Evolutionary conservation across 805 yeast species (phyloP).

Genomic region (Komagataella kurtzmanii): DNA sequence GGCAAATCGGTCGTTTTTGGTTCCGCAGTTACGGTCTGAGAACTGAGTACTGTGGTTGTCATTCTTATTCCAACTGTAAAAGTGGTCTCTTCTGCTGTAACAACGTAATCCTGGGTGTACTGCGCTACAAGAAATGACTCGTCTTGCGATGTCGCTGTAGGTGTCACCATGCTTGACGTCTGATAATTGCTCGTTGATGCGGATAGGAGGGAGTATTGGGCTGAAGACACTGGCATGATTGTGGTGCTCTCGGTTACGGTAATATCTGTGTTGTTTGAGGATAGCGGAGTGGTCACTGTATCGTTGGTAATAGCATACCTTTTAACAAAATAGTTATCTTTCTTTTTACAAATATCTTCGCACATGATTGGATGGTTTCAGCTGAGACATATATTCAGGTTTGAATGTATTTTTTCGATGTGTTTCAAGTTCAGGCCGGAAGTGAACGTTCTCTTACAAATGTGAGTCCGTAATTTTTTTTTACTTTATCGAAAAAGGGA

Average conservation of each 20-base stretch:
- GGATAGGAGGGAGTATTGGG: background rate
- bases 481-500: background rate
- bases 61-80: slow-evolving; percentile 2
- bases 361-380: background rate
- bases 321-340: background rate
- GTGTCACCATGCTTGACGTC: background rate
- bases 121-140: background rate
- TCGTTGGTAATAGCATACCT: background rate
- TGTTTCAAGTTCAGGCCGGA: background rate
- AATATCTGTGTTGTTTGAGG: background rate
- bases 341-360: background rate
- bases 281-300: background rate
- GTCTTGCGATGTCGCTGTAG: background rate
- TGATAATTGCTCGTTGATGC: background rate
- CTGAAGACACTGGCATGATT: background rate
- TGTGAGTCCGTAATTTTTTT: background rate
- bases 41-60: slow-evolving; percentile 7
- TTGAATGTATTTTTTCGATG: background rate
- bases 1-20: slow-evolving; percentile 8
- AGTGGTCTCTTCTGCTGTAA: slow-evolving; percentile 14
- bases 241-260: background rate
- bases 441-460: background rate
- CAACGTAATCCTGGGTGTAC: slow-evolving; percentile 16
- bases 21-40: slow-evolving; percentile 4
- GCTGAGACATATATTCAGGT: background rate